Percentiles rank a stretch among this genome's conserved stretches.
These are phyloP conservation scores for Candida morakotiae DNA, from an alignment of 805 yeast genomes.

Conservation along the genomic window DNA sequence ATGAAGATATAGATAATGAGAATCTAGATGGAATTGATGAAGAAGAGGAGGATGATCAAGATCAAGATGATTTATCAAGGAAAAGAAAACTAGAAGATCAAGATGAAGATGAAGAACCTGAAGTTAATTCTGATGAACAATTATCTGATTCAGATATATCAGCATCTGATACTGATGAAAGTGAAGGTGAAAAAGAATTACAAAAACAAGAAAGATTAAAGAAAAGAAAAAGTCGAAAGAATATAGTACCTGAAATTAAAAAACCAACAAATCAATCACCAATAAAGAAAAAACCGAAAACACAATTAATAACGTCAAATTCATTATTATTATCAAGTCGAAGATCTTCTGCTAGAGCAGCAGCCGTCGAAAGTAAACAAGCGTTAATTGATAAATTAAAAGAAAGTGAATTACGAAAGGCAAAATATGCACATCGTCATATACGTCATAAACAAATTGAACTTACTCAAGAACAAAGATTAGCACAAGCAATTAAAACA, in stretches of 20 bases:
- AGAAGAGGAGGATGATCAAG: slow-evolving; percentile 14
- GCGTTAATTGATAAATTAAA: slow-evolving; percentile 71
- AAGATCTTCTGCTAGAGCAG: slow-evolving; percentile 70
- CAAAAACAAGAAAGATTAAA: slow-evolving; percentile 39
- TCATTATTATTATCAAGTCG: slow-evolving; percentile 50
- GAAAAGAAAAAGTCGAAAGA: slow-evolving; percentile 23
- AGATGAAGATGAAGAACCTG: slow-evolving; percentile 14
- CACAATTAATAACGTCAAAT: slow-evolving; percentile 35
- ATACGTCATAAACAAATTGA: slow-evolving; percentile 39
- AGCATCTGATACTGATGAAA: slow-evolving; percentile 54
- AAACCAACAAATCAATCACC: slow-evolving; percentile 23
- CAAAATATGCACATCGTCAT: slow-evolving; percentile 40
- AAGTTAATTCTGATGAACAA: slow-evolving; percentile 43
- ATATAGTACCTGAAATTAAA: slow-evolving; percentile 28
- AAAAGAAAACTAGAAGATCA: slow-evolving; percentile 14
- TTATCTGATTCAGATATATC: slow-evolving; percentile 53
- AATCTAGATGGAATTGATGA: slow-evolving; percentile 13
- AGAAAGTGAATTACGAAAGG: slow-evolving; percentile 59
- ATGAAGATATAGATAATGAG: slow-evolving; percentile 16
- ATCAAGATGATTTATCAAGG: slow-evolving; percentile 16
- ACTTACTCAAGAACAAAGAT: slow-evolving; percentile 66
- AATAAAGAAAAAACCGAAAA: slow-evolving; percentile 25
- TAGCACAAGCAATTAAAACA: slow-evolving; percentile 83
- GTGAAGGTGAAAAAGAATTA: slow-evolving; percentile 66
- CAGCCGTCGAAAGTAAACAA: slow-evolving; percentile 74